Percentiles rank a stretch among this genome's conserved stretches.
phyloP scores from a whole-genome alignment of 2,329 filamentous ascomycete genomes.

The Penicillium sclerotiorum region DNA sequence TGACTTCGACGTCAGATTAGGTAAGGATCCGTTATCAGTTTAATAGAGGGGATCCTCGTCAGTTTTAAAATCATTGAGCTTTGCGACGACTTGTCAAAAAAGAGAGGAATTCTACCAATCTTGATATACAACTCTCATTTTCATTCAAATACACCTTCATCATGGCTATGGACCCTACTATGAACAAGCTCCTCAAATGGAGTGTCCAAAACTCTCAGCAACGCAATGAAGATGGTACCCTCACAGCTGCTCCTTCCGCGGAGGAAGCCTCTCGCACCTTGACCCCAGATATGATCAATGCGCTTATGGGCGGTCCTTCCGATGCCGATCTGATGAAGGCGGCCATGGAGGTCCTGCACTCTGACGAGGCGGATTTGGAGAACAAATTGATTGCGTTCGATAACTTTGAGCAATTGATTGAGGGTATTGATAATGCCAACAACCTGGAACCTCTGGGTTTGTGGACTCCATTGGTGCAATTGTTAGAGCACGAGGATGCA shows the following conservation, averaged over 20 bases:
- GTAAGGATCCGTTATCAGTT: background rate
- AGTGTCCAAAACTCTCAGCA: slow-evolving; percentile 64
- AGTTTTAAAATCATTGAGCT: background rate
- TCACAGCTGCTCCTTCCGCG: slow-evolving; percentile 36
- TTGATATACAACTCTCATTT: too few species aligned
- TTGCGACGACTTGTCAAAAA: too few species aligned
- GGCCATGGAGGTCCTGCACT: slow-evolving; percentile 75
- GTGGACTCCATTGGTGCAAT: slow-evolving; percentile 76
- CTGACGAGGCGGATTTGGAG: slow-evolving; percentile 67
- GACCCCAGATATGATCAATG: slow-evolving; percentile 69
- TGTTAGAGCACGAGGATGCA: slow-evolving; percentile 69
- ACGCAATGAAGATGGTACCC: slow-evolving; percentile 36
- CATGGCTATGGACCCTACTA: slow-evolving; percentile 59
- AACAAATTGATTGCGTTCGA: slow-evolving; percentile 84
- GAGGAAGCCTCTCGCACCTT: slow-evolving; percentile 50
- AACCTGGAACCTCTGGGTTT: slow-evolving; percentile 78
- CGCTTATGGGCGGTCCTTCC: slow-evolving; percentile 79
- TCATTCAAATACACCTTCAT: slow-evolving; percentile 3
- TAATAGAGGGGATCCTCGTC: background rate
- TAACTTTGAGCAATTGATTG: slow-evolving; percentile 91
- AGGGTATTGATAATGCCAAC: slow-evolving; percentile 95
- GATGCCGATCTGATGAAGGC: slow-evolving; percentile 92
- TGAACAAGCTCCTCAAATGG: slow-evolving; percentile 83
- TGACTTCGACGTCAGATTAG: slow-evolving; percentile 7
- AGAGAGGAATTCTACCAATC: too few species aligned